Evolutionary conservation across 768 basidiomycete genomes (phyloP), one percentile per base, ranked within the genome.

Genomic region (Pleurotus tuber-regium): DNA sequence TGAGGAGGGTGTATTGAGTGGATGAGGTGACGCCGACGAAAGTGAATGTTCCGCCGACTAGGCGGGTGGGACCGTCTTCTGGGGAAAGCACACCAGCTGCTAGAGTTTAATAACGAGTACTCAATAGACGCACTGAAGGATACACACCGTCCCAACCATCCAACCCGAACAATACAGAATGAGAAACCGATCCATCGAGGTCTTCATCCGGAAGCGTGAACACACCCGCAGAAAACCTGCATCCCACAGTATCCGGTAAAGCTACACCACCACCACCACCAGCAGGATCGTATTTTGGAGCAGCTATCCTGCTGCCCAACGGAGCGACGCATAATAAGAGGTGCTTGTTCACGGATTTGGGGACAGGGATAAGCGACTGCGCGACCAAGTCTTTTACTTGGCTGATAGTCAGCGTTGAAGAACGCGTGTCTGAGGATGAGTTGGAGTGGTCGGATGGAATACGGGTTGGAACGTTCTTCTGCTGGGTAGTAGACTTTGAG

Each of bases 21-120:
- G 66, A 60, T 1, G 78, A 76, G 10, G 63, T 63, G 11, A 77
- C 57, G 8, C 78, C 82, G 54, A 68, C 70, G 53, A 88, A 70
- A 1, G 68, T 60, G 60, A 89, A 87, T 1, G 78, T 83, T 0
- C 86, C 86, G 4, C 86, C 86, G 6, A 87, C 73, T 26, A 85
- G 62, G 23, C 66, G 69, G 3, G 66, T 41, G 29, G 65, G 53
- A n/a, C 64, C 53, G 2, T 65, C 61, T 44, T 33, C 16, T 26
- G 14, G 52, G 24, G 43, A 55, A 16, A 38, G 6, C 24, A 53
- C 9, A 38, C 12, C 35, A 16, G n/a, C n/a, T n/a, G n/a, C n/a
- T n/a, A n/a, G n/a, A n/a, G n/a, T n/a, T n/a, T n/a, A n/a, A n/a
- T n/a, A n/a, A n/a, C n/a, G n/a, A n/a, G n/a, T n/a, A n/a, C n/a